A percentile compares a stretch with the other conserved stretches of the same genome.
Evolutionary conservation across 345 rosid species (phyloP).

Genomic region (Ceriops zippeliana): DNA sequence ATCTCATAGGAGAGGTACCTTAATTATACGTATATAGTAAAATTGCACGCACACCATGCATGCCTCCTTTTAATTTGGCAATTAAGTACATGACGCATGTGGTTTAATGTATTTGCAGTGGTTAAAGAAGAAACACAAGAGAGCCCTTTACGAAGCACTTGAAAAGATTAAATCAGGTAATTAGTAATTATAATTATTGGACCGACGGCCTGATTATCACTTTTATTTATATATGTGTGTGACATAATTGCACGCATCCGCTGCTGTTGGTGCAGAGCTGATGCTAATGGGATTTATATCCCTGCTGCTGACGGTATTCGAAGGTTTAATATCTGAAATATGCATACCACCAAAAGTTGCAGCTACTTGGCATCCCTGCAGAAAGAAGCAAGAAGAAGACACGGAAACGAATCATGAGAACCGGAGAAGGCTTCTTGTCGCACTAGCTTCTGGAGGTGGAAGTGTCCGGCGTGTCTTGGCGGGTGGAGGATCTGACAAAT

Average conservation of each 20-base stretch:
- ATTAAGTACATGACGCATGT: neutral
- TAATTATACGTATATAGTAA: too few species aligned
- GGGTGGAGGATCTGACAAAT: constrained; percentile 40
- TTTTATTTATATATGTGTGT: too few species aligned
- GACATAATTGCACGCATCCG: neutral
- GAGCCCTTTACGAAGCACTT: constrained; percentile 34
- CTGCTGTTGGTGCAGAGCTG: constrained; percentile 27
- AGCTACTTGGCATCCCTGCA: constrained; percentile 36
- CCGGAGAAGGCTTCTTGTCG: constrained; percentile 46
- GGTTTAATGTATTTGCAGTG: constrained; percentile 14
- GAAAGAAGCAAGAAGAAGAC: neutral
- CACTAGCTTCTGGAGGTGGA: constrained; percentile 23
- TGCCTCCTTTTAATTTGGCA: neutral
- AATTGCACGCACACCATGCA: too few species aligned
- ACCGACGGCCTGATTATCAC: too few species aligned
- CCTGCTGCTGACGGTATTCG: constrained; percentile 34
- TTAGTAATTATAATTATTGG: too few species aligned
- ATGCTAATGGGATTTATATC: constrained; percentile 45
- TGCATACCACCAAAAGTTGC: constrained; percentile 25
- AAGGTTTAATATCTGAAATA: constrained; percentile 24
- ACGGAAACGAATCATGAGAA: neutral
- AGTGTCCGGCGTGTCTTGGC: constrained; percentile 50
- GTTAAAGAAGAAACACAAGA: constrained; percentile 30
- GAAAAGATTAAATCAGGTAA: constrained; percentile 41
- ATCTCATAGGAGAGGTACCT: constrained; percentile 26